A percentile compares a stretch with the other conserved stretches of the same genome.
Evolutionary conservation across 306 rosid genomes (phyloP).

Genomic region (Acacia melanoxylon): DNA sequence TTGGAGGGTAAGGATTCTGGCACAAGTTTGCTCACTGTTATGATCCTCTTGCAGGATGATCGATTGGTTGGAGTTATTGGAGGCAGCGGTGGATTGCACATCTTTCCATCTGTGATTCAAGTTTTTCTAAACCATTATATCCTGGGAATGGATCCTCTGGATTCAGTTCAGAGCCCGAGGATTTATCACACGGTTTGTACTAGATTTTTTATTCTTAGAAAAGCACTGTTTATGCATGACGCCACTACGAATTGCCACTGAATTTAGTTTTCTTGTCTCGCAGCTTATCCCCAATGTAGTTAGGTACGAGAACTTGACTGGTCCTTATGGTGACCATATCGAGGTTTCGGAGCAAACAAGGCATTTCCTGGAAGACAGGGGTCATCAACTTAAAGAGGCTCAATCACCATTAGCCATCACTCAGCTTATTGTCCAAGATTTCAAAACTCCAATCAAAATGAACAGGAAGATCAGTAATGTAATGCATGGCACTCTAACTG

Average conservation of each 20-base stretch:
- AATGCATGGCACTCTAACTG: slow-evolving; percentile 61
- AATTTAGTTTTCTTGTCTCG: slow-evolving; percentile 28
- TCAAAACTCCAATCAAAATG: slow-evolving; percentile 29
- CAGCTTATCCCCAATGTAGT: slow-evolving; percentile 81
- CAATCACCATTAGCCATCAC: slow-evolving; percentile 52
- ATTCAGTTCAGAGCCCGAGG: slow-evolving; percentile 77
- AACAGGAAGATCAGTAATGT: slow-evolving; percentile 39
- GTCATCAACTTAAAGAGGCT: slow-evolving; percentile 50
- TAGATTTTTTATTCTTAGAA: slow-evolving; percentile 6
- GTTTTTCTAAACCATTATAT: slow-evolving; percentile 72
- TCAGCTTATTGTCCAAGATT: slow-evolving; percentile 71
- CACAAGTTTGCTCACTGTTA: not conserved
- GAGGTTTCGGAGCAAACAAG: slow-evolving; percentile 55
- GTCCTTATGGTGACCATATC: slow-evolving; percentile 60
- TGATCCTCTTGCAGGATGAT: slow-evolving; percentile 53
- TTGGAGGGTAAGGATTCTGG: slow-evolving; percentile 5
- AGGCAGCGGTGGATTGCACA: slow-evolving; percentile 86
- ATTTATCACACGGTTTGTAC: slow-evolving; percentile 61
- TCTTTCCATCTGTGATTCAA: slow-evolving; percentile 69
- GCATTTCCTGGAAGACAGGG: slow-evolving; percentile 60
- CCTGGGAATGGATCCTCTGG: slow-evolving; percentile 70
- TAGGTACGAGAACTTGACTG: slow-evolving; percentile 66
- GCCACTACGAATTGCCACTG: slow-evolving; percentile 18
- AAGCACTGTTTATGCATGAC: not conserved
- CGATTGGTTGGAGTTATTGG: slow-evolving; percentile 76